phyloP scores from a whole-genome alignment of 805 yeast species.

The Suhomyces emberorum region DNA sequence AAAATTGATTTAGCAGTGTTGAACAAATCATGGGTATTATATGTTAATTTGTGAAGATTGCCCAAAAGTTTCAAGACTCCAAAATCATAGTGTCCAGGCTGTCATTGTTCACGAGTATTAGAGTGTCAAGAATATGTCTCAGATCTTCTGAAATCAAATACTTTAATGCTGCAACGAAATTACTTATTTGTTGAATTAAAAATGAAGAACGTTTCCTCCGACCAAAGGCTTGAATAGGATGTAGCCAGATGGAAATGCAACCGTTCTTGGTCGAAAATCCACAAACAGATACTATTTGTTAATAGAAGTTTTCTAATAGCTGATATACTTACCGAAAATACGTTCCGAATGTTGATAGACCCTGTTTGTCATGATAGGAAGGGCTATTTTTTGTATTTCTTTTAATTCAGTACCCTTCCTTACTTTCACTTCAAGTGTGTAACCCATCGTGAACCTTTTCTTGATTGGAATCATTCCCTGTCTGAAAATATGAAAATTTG shows the following conservation, averaged over 20 bases:
- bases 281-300: constrained; percentile 7
- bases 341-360: constrained; percentile 4
- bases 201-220: not conserved
- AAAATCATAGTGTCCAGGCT: constrained; percentile 1
- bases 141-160: not conserved
- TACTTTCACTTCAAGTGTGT: constrained; percentile 10
- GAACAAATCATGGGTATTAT: no score
- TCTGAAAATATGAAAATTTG: constrained; percentile 7
- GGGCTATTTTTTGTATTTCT: constrained; percentile 4
- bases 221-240: constrained; percentile 1
- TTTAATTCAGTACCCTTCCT: not conserved
- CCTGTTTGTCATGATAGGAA: constrained; percentile 3
- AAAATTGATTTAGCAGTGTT: no score
- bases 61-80: no score
- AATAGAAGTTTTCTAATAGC: no score
- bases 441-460: constrained; percentile 6
- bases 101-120: constrained; percentile 3
- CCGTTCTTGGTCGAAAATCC: constrained; percentile 7
- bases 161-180: not conserved
- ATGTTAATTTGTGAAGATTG: no score
- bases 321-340: constrained; percentile 4
- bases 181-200: not conserved
- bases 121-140: not conserved
- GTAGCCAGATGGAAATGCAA: constrained; percentile 3
- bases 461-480: constrained; percentile 8